Evolutionary conservation across 1,284 basidiomycete genomes (phyloP), one percentile per base, ranked within the genome.

Genomic region (Stereum hirsutum): DNA sequence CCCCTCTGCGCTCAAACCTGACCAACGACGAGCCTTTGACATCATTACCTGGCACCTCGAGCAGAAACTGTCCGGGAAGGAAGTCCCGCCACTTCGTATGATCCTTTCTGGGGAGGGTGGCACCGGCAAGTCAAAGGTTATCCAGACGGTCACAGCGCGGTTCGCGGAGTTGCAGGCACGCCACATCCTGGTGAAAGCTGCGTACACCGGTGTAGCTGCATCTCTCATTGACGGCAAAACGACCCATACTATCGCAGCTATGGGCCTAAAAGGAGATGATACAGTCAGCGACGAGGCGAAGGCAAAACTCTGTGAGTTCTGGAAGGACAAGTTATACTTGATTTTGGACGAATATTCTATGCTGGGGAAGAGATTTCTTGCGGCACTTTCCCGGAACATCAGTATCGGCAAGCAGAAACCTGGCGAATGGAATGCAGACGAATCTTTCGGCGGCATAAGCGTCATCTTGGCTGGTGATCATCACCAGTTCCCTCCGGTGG

Each of bases 401-500:
- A 4, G 42, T 54, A 25, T 53, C n/a, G 41, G 1, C 56, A 52
- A 37, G 34, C 20, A 25, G 14, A 12, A n/a, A n/a, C n/a, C n/a
- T n/a, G n/a, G n/a, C n/a, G 12, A 23, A 39, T 15, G 33, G n/a
- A 8, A 27, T 4, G 14, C 27, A 11, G 47, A 49, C n/a, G 2
- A 19, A 6, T 49, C 57, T 3, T 68, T 68, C 46, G 63, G 63
- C 0, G 63, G 64, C 1, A 39, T 68, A 6, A 68, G 59, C 46
- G 53, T 68, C 10, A 60, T 68, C 25, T 44, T 68, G 0, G 56
- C 46, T 43, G 64, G 66, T 0, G 65, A 68, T 42, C 55, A 64
- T n/a, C 65, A 69, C 46, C 67, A 68, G 41, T 67, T 69, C 46
- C 64, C 65, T 4, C 65, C 63, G 0, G 64, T 65, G 3, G 57